Base-by-base conservation (phyloP, 2,329 filamentous ascomycete species). In the Colletotrichum viniferum region DNA sequence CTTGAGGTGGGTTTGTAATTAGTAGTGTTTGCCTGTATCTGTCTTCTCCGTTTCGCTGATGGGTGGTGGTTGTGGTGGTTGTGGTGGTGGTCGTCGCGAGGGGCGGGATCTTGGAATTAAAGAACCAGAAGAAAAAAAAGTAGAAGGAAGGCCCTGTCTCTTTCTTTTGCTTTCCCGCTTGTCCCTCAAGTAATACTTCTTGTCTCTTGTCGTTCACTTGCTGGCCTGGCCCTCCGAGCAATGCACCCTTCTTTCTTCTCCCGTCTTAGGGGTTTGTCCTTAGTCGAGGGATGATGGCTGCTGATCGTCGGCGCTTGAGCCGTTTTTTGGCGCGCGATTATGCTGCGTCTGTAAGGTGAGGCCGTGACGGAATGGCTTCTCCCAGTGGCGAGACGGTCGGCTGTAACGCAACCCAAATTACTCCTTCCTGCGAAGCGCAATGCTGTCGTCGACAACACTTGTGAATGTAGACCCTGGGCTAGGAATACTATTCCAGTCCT, bases 311-410 rank as follows among this genome's bases (percentile, higher is more conserved):
- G 85, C 85, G 85, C 84, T 86, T 86, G 83, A 79, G 76, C 77
- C 79, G 78, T 48, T 72, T 78, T 81, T 86, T 86, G 81, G 86
- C 85, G 85, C 85, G 85, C 85, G 85, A 86, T 87, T 86, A 86
- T 81, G 81, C 81, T 85, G 83, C 84, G 84, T 81, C 83, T 85
- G 84, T 81, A 79, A 80, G 79, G 80, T 78, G 78, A 79, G 58
- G 72, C 70, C 71, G 63, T 67, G 71, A 73, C 63, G 73, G 68
- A 32, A 73, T 62, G 43, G 52, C 38, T 66, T 58, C 43, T 55
- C 61, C 43, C 71, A 69, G 52, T 64, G 48, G 61, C 66, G 56
- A 56, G 43, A 62, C 36, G 34, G 21, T 65, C 24, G 43, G 21
- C 61, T 74, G 64, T 60, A 69, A 69, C 48, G 26, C 71, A 71